These are phyloP conservation scores for Royoungia palumana DNA, from an alignment of 768 basidiomycete species.

Conservation along the genomic window DNA sequence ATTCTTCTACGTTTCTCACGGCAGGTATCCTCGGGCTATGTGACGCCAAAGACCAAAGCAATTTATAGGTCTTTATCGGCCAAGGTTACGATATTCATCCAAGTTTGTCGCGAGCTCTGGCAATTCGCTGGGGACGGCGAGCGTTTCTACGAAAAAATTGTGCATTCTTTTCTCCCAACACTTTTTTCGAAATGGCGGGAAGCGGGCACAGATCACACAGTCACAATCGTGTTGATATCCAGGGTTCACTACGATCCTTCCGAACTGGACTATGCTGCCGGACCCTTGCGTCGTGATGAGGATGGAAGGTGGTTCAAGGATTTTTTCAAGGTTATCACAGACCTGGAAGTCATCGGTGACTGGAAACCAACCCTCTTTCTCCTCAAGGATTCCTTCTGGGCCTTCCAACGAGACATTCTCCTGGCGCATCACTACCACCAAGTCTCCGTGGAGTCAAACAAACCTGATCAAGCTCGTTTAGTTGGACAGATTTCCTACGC, in stretches of 20 bases:
- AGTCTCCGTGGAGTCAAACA: constrained; percentile 47
- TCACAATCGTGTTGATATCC: constrained; percentile 92
- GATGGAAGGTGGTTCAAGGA: constrained; percentile 87
- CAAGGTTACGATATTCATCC: constrained; percentile 90
- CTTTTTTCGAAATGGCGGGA: constrained; percentile 84
- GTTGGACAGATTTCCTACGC: constrained; percentile 81
- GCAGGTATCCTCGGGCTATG: constrained; percentile 77
- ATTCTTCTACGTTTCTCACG: constrained; percentile 1
- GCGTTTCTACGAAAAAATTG: constrained; percentile 94
- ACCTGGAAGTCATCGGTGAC: constrained; percentile 82
- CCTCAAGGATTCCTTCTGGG: constrained; percentile 87
- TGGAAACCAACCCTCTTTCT: constrained; percentile 85
- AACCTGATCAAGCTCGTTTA: constrained; percentile 54
- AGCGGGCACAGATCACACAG: constrained; percentile 84
- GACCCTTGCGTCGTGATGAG: constrained; percentile 74
- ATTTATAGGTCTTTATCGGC: constrained; percentile 90
- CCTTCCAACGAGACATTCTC: constrained; percentile 88
- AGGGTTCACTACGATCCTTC: constrained; percentile 84
- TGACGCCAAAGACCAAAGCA: constrained; percentile 80
- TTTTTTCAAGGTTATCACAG: constrained; percentile 93
- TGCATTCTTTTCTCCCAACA: constrained; percentile 91
- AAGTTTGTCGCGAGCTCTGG: constrained; percentile 95
- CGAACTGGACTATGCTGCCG: constrained; percentile 79
- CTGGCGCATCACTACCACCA: constrained; percentile 87
- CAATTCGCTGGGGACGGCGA: constrained; percentile 97